Evolutionary conservation across 108 stramenopile genomes (phyloP).

Genomic region (Cyclotella sp.): DNA sequence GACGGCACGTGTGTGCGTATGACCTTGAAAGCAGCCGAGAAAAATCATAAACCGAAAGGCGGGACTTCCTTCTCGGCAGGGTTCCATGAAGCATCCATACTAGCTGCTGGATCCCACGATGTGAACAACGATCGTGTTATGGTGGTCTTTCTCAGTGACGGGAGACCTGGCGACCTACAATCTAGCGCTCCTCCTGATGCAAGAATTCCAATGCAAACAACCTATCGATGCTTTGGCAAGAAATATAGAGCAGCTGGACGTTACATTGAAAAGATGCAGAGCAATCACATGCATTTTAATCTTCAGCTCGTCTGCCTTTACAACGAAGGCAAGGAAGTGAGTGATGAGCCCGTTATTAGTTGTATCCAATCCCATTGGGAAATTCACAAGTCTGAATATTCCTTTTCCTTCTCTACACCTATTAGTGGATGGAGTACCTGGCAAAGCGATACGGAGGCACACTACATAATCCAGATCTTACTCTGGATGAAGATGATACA

Average conservation of each 20-base stretch:
- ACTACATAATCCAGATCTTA: conserved; percentile 11
- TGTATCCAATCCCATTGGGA: neutral
- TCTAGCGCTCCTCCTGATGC: neutral
- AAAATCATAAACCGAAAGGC: neutral
- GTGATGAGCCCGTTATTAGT: neutral
- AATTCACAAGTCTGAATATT: neutral
- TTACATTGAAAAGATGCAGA: conserved; percentile 18
- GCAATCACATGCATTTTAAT: conserved; percentile 1
- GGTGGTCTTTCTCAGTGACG: conserved; percentile 12
- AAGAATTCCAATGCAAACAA: conserved; percentile 1
- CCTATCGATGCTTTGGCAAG: neutral
- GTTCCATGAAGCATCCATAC: neutral
- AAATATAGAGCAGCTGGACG: conserved; percentile 4
- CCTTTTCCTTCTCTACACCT: neutral
- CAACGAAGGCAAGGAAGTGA: conserved; percentile 1
- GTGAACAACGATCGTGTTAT: neutral
- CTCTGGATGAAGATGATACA: neutral
- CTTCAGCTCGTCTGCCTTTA: conserved; percentile 13
- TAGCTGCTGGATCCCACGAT: neutral
- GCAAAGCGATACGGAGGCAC: neutral
- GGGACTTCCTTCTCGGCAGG: conserved; percentile 13
- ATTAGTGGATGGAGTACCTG: conserved; percentile 9
- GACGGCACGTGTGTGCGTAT: neutral
- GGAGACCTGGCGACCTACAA: conserved; percentile 4
- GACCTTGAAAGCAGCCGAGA: neutral